phyloP scores from a whole-genome alignment of 1,284 basidiomycete species.

The Ceratobasidium sp. region DNA sequence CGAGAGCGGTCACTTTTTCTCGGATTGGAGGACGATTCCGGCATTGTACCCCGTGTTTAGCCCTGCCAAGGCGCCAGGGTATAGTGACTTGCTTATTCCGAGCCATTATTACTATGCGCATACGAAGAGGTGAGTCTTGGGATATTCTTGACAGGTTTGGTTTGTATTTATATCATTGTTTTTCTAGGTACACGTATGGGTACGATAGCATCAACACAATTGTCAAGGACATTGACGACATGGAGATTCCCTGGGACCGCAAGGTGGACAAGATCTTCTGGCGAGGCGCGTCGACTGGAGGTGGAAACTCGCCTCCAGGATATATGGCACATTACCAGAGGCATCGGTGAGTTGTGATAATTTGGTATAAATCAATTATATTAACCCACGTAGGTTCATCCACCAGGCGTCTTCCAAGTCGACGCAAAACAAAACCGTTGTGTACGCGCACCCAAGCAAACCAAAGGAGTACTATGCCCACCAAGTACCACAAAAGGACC shows the following conservation, averaged over 20 bases:
- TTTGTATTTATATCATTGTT: background rate
- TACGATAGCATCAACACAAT: constrained; percentile 74
- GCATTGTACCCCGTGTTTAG: constrained; percentile 89
- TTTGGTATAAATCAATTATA: constrained; percentile 34
- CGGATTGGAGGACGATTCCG: constrained; percentile 88
- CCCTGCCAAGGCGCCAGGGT: constrained; percentile 83
- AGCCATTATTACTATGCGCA: constrained; percentile 93
- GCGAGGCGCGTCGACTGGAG: constrained; percentile 91
- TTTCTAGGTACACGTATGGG: constrained; percentile 72
- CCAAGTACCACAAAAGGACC: constrained; percentile 62
- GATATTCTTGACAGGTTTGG: background rate
- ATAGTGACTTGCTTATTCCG: constrained; percentile 87
- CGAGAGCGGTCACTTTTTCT: constrained; percentile 92
- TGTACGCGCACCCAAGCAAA: constrained; percentile 74
- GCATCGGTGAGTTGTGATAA: constrained; percentile 64
- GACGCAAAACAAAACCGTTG: constrained; percentile 66
- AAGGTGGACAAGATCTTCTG: constrained; percentile 79
- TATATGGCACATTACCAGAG: constrained; percentile 86
- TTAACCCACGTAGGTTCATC: constrained; percentile 62
- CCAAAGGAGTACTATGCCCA: constrained; percentile 63
- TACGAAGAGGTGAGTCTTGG: constrained; percentile 62
- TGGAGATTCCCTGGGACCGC: constrained; percentile 83
- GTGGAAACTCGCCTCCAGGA: constrained; percentile 85
- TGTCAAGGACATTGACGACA: constrained; percentile 73
- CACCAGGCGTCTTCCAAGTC: constrained; percentile 74